Evolutionary conservation across 345 rosid species (phyloP).

Genomic region (Punica granatum): DNA sequence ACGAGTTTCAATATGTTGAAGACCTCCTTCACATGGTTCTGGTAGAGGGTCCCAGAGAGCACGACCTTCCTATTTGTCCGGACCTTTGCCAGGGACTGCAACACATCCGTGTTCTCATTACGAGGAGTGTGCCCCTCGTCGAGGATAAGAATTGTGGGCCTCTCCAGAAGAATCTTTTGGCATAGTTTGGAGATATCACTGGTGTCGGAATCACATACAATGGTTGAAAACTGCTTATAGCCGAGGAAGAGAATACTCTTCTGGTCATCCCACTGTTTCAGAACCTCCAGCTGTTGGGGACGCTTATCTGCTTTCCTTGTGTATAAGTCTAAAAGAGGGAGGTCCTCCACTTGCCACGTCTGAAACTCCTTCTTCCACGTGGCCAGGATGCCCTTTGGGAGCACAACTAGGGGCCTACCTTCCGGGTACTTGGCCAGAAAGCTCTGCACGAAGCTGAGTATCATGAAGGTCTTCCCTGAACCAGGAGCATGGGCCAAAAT

Average conservation of each 20-base stretch:
- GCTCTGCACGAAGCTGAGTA: conserved; percentile 84
- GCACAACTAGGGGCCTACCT: conserved; percentile 73
- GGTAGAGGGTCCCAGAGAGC: conserved; percentile 85
- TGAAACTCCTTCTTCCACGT: conserved; percentile 89
- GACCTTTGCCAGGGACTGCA: conserved; percentile 73
- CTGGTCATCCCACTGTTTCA: conserved; percentile 60
- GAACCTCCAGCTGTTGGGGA: conserved; percentile 52
- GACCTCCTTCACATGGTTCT: conserved; percentile 81
- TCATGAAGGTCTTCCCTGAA: conserved; percentile 90
- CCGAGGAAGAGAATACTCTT: conserved; percentile 82
- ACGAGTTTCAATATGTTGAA: conserved; percentile 79
- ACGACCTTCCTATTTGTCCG: conserved; percentile 80
- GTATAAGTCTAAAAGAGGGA: conserved; percentile 66
- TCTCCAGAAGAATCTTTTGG: conserved; percentile 56
- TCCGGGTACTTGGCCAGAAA: conserved; percentile 75
- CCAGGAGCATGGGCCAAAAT: conserved; percentile 98
- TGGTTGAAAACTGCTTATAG: conserved; percentile 72
- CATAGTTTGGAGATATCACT: conserved; percentile 28
- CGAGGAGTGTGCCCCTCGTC: conserved; percentile 93
- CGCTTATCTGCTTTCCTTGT: conserved; percentile 62
- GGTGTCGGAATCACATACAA: conserved; percentile 51
- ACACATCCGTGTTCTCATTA: conserved; percentile 61
- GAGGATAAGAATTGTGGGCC: conserved; percentile 68
- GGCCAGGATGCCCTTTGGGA: conserved; percentile 76
- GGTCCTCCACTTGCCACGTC: conserved; percentile 70